Percentiles rank a stretch among this genome's conserved stretches.
These are phyloP conservation scores for Toxoplasma gondii DNA, from an alignment of 169 alveolate species.

Conservation along the genomic window DNA sequence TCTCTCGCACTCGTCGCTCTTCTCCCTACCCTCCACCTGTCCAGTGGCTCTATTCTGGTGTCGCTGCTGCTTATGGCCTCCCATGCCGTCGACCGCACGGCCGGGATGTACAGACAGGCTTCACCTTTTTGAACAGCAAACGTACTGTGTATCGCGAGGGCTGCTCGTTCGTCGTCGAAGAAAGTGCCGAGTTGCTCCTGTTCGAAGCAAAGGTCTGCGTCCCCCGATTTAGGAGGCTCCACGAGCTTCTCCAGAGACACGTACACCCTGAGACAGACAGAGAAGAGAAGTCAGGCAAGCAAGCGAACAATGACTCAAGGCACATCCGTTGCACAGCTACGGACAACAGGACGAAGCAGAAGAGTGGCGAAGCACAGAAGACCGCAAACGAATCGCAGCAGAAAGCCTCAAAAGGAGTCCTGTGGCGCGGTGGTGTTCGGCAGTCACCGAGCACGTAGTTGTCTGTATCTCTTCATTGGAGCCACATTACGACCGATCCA, in stretches of 20 bases:
- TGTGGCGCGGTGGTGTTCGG: no score
- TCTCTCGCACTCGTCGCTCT: no score
- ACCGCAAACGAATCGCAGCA: neutral
- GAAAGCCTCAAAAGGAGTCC: no score
- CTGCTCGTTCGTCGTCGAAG: neutral
- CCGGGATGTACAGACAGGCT: no score
- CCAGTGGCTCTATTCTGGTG: no score
- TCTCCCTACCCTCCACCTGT: no score
- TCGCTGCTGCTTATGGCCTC: no score
- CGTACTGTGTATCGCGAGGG: slow-evolving; percentile 6
- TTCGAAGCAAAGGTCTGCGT: neutral
- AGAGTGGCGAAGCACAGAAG: neutral
- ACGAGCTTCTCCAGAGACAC: slow-evolving; percentile 3
- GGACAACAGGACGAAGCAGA: neutral
- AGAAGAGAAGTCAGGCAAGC: neutral
- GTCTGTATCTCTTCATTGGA: no score
- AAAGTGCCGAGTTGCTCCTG: neutral
- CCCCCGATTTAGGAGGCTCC: neutral
- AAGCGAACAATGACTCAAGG: neutral
- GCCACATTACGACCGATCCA: no score
- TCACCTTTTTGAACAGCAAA: neutral
- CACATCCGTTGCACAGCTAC: neutral
- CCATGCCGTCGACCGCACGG: no score
- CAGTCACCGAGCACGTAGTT: no score
- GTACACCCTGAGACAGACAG: neutral